Conservation (phyloP, 2,329 filamentous ascomycete species). For the Aspergillus terreus region DNA sequence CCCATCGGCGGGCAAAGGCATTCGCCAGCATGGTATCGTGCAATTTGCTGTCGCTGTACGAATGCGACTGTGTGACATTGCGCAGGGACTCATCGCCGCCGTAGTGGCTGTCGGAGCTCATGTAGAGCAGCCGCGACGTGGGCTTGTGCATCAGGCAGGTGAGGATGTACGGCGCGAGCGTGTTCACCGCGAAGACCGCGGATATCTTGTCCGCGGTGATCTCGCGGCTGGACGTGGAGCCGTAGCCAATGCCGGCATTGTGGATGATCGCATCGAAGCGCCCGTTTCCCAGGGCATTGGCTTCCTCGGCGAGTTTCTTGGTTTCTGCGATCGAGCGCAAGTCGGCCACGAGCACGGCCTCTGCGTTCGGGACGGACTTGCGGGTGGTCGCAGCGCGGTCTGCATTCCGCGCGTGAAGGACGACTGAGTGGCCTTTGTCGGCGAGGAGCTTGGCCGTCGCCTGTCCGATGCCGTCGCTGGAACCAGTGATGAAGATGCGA, state of each 20-base stretch:
- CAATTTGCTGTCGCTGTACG: conserved; percentile 55
- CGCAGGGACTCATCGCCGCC: conserved; percentile 44
- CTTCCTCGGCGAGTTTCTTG: conserved; percentile 49
- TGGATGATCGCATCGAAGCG: conserved; percentile 56
- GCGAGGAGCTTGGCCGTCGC: conserved; percentile 50
- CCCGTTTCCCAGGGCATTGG: conserved; percentile 42
- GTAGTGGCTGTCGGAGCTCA: conserved; percentile 51
- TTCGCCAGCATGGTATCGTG: conserved; percentile 56
- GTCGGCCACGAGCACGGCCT: conserved; percentile 52
- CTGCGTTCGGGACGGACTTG: conserved; percentile 48
- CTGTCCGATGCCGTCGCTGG: conserved; percentile 55
- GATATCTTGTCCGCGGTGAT: conserved; percentile 47
- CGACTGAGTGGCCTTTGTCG: conserved; percentile 52
- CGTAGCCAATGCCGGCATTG: conserved; percentile 53
- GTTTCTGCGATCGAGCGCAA: conserved; percentile 50
- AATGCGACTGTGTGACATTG: conserved; percentile 33
- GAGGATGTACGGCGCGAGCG: conserved; percentile 56
- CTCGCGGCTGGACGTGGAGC: conserved; percentile 31
- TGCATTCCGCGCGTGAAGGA: conserved; percentile 56
- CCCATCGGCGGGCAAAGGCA: conserved; percentile 48
- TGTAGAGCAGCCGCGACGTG: conserved; percentile 50
- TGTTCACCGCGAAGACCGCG: conserved; percentile 54
- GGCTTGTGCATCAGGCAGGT: conserved; percentile 46
- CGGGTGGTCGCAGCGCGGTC: conserved; percentile 50
- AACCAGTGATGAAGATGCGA: conserved; percentile 52